Evolutionary conservation across 257 asterid species (phyloP).

Genomic region (Solanum medicagineum): DNA sequence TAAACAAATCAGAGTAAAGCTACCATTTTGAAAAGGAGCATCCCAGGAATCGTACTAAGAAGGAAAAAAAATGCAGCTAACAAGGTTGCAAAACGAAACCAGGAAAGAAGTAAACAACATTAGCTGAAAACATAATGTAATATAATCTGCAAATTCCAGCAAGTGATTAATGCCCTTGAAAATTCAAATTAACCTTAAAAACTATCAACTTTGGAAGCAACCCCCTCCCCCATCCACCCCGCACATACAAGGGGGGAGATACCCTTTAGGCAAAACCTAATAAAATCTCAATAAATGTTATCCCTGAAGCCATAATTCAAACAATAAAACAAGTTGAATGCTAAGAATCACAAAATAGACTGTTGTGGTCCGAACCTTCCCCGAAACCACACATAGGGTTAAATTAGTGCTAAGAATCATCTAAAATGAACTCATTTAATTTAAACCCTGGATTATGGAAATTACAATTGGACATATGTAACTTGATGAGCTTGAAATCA

Average conservation of each 20-base stretch:
- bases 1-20: background rate
- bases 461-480: constrained; percentile 72
- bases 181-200: background rate
- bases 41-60: background rate
- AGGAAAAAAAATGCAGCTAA: background rate
- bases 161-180: background rate
- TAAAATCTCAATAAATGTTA: background rate
- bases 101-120: background rate
- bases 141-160: background rate
- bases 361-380: background rate
- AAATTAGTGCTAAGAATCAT: background rate
- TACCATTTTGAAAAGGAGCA: background rate
- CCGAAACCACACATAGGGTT: background rate
- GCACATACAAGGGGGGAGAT: background rate
- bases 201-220: background rate
- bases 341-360: background rate
- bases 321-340: background rate
- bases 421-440: background rate
- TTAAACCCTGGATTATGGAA: background rate
- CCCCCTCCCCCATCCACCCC: background rate
- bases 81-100: background rate
- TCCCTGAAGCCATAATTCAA: background rate
- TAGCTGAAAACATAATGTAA: background rate
- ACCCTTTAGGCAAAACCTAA: background rate
- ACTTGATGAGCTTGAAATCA: constrained; percentile 86